Evolutionary conservation across 306 rosid species (phyloP).

Genomic region (Arachis stenosperma): DNA sequence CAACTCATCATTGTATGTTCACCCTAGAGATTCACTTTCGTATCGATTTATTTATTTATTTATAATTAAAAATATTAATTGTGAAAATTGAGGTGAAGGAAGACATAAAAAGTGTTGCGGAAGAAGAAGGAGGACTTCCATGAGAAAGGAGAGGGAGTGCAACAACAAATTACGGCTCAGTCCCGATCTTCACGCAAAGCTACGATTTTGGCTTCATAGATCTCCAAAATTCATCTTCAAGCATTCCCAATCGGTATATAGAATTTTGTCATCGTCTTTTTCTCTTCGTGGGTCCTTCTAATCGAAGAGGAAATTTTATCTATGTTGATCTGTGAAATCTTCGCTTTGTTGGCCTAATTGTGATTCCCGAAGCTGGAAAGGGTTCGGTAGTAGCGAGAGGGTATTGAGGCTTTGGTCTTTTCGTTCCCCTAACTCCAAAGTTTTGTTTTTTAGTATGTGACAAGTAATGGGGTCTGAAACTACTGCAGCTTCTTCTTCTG

Average conservation of each 20-base stretch:
- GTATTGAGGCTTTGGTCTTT: neutral
- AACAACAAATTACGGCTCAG: conserved; percentile 32
- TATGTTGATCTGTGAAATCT: conserved; percentile 10
- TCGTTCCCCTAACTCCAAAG: conserved; percentile 4
- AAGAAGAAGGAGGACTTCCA: neutral
- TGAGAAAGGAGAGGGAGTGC: conserved; percentile 2
- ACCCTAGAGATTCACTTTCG: too few relatives aligned
- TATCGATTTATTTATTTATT: too few relatives aligned
- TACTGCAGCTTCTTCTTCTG: conserved; percentile 42
- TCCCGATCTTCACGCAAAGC: conserved; percentile 44
- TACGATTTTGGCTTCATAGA: conserved; percentile 35
- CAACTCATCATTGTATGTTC: too few relatives aligned
- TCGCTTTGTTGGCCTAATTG: neutral
- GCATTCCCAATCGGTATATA: neutral
- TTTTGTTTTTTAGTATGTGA: conserved; percentile 37
- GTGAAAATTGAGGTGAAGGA: neutral
- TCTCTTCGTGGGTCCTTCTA: neutral
- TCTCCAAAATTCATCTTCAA: conserved; percentile 25
- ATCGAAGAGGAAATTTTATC: neutral
- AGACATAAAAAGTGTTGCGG: neutral
- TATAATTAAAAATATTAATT: too few relatives aligned
- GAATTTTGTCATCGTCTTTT: neutral
- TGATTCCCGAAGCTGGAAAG: conserved; percentile 14
- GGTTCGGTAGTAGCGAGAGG: neutral
- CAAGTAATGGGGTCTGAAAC: conserved; percentile 43